Evolutionary conservation across 352 stramenopile genomes (phyloP), one percentile per base, ranked within the genome.

Genomic region (Pythium rhizo-oryzae): DNA sequence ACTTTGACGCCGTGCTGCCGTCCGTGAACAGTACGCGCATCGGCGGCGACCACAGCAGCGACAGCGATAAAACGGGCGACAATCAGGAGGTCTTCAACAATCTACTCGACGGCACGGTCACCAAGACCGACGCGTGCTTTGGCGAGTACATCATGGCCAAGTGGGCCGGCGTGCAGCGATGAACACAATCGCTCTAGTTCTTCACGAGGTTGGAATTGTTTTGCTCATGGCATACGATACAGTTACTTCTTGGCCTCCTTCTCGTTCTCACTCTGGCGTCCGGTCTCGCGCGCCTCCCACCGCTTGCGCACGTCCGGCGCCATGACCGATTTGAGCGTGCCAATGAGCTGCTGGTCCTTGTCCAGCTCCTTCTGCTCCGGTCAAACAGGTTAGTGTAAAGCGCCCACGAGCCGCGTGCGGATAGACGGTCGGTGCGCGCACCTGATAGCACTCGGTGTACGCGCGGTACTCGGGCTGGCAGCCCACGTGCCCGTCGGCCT

Each of bases 91-190:
- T 53, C 11, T 91, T 93, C 64, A 93, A 93, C 71, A 93, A 90
- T 47, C 68, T 93, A 49, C 65, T 92, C 21, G 84, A 92, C 53
- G 80, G 82, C 59, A 89, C 79, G 3, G 81, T 90, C 54, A 74
- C 67, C 57, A 80, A 90, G 55, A 53, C 69, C 4, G 70, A 86
- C 55, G 82, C 76, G 18, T 85, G 76, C 70, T 93, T 93, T 67
- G 85, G 85, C 16, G 82, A 91, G 69, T 93, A 93, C 76, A 92
- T 92, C 71, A 87, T 87, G 78, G 84, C 84, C 46, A 93, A 93
- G 51, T 93, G 85, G 85, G 81, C 84, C 5, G 76, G 80, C 41
- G 85, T 93, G 49, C 85, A 93, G 73, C 84, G 85, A 19, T 74
- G 56, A 58, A 51, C 7, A 51, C 19, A 25, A 25, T 51, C 41